Base-by-base conservation (phyloP, 2,329 filamentous ascomycete genomes). In the Trichoderma cornu-damae region DNA sequence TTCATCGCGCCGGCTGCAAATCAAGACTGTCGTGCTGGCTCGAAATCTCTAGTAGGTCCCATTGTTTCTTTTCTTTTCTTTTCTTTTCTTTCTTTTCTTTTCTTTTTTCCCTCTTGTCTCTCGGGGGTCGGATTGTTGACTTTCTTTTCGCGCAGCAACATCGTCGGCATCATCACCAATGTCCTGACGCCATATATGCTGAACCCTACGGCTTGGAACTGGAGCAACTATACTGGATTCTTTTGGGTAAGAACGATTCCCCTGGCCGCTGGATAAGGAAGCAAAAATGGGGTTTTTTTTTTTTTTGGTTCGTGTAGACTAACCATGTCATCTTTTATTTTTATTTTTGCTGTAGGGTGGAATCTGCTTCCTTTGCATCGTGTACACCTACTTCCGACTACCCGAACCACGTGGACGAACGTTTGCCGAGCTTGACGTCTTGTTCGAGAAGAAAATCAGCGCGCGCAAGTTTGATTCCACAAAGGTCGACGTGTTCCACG, bases 171-270 rank as follows among this genome's bases (percentile, higher is more conserved):
- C 63, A 74, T 96, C 65, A 89, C 85, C 68, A 86, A 84, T 50
- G 87, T 96, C 3, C 73, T 96, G 38, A 95, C 90, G 0, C 91
- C 91, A 0, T 96, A 95, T 73, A 96, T 96, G 91, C 80, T 96
- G 40, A 96, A 96, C 73, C 90, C 91, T 0, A 80, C 78, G 1
- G 87, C 84, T 0, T 96, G 92, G 91, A 77, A 95, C 72, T 96
- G 90, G 91, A 79, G 83, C 60, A 94, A 94, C 73, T 94, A 82
- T 65, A 83, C 90, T 0, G 90, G 91, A 26, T 95, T 96, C 75
- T 95, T 95, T 77, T 90, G 90, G 88, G 73, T 80, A 69, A 49
- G 42, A 18, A 4, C 4, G 4, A 2, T 12, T 16, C 12, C n/a
- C 2, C 12, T 9, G 6, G 30, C 3, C 7, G 12, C 20, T 3